Percentiles rank a stretch among this genome's conserved stretches.
These are phyloP conservation scores for Phytophthora cactorum DNA, from an alignment of 352 stramenopile genomes.

Conservation along the genomic window DNA sequence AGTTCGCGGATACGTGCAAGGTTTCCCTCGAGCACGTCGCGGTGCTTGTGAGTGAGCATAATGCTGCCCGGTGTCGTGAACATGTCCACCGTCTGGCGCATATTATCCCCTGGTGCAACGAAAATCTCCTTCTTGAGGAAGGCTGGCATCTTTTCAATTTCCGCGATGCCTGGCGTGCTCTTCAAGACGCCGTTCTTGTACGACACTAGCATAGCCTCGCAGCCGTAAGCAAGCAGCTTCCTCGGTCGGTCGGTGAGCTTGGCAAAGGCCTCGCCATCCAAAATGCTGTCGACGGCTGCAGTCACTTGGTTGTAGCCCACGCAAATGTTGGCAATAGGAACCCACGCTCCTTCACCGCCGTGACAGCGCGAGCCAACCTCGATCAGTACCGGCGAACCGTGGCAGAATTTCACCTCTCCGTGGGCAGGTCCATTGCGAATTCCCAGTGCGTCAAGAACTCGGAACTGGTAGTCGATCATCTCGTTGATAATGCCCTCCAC, in stretches of 20 bases:
- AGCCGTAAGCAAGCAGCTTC: conserved; percentile 84
- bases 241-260: conserved; percentile 71
- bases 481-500: conserved; percentile 72
- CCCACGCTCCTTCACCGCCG: conserved; percentile 95
- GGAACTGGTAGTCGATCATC: conserved; percentile 87
- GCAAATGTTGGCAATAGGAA: conserved; percentile 90
- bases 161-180: conserved; percentile 86
- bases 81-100: conserved; percentile 95
- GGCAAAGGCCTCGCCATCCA: conserved; percentile 62
- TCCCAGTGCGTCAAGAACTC: conserved; percentile 76
- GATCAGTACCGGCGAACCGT: conserved; percentile 91
- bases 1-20: conserved; percentile 92
- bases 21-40: conserved; percentile 84
- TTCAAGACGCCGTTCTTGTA: conserved; percentile 93
- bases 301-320: conserved; percentile 96
- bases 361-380: conserved; percentile 97
- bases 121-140: conserved; percentile 94
- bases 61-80: conserved; percentile 95
- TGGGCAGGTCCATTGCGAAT: conserved; percentile 80
- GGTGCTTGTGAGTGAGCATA: conserved; percentile 92
- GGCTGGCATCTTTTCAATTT: conserved; percentile 92
- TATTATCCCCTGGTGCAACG: conserved; percentile 76
- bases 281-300: conserved; percentile 85
- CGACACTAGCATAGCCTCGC: conserved; percentile 94
- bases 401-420: conserved; percentile 88